phyloP scores from a whole-genome alignment of 2,329 filamentous ascomycete genomes.

The Sordariomycetes sp. region DNA sequence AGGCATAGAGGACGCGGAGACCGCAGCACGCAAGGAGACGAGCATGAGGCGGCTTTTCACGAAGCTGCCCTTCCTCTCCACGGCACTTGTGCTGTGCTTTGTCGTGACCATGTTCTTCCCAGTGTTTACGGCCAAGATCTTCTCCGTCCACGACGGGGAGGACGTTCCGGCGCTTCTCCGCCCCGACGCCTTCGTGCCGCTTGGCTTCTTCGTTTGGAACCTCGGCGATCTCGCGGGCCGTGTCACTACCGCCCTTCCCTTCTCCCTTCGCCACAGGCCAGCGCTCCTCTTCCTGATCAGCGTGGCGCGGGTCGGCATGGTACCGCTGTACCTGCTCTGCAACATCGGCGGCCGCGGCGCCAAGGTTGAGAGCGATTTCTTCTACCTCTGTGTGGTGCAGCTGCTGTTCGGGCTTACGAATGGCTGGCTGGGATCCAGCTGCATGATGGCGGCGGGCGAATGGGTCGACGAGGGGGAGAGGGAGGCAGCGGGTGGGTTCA shows the following conservation, averaged over 20 bases:
- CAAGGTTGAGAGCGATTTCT: constrained; percentile 66
- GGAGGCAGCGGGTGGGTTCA: constrained; percentile 86
- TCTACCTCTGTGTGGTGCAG: constrained; percentile 80
- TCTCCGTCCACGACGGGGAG: constrained; percentile 26
- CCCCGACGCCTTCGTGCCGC: constrained; percentile 72
- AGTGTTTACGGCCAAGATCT: constrained; percentile 67
- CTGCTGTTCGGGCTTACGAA: constrained; percentile 75
- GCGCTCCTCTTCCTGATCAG: constrained; percentile 56
- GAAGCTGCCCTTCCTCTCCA: constrained; percentile 70
- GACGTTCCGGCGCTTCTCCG: constrained; percentile 49
- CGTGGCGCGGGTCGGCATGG: constrained; percentile 54
- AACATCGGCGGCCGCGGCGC: constrained; percentile 74
- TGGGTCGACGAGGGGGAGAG: constrained; percentile 76
- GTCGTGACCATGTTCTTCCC: constrained; percentile 87
- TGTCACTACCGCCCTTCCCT: constrained; percentile 49
- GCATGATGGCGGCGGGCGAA: constrained; percentile 82
- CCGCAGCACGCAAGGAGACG: constrained; percentile 34
- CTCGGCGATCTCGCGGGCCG: constrained; percentile 74
- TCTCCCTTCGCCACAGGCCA: constrained; percentile 51
- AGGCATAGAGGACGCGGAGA: constrained; percentile 42
- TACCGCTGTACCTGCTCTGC: constrained; percentile 83
- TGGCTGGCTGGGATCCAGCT: constrained; percentile 75
- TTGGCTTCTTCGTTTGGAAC: constrained; percentile 92
- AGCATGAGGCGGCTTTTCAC: constrained; percentile 55
- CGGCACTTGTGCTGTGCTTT: constrained; percentile 74